These are phyloP conservation scores for Lentinula sp. DNA, from an alignment of 768 basidiomycete species.

Conservation along the genomic window DNA sequence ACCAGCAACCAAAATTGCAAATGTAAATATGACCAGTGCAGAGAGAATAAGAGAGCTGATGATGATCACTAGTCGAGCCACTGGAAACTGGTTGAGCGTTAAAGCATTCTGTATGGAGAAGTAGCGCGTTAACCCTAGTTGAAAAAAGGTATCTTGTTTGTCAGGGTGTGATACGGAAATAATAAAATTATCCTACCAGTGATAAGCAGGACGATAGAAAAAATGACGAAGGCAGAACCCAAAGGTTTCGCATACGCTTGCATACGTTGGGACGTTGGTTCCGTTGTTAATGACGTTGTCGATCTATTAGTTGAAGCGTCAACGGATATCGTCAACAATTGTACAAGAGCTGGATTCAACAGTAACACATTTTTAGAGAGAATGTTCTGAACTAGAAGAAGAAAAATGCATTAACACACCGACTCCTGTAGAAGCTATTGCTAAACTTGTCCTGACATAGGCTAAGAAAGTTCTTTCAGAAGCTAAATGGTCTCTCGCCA, in stretches of 20 bases:
- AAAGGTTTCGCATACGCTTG: not conserved
- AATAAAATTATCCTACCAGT: not conserved
- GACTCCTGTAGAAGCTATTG: slow-evolving; percentile 53
- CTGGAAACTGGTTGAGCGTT: slow-evolving; percentile 30
- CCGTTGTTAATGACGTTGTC: not conserved
- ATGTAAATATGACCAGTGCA: not conserved
- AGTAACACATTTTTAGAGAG: not conserved
- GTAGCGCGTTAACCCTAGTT: slow-evolving; percentile 16
- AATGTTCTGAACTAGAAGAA: too few relatives aligned
- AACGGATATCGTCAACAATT: not conserved
- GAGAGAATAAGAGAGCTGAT: not conserved
- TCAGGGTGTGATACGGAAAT: too few relatives aligned
- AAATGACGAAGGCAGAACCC: not conserved
- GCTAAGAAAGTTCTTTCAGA: slow-evolving; percentile 60
- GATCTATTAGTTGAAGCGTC: not conserved
- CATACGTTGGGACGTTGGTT: not conserved
- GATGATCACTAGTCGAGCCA: not conserved
- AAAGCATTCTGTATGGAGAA: slow-evolving; percentile 27
- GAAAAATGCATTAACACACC: slow-evolving; percentile 31
- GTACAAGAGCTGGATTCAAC: not conserved
- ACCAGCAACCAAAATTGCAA: slow-evolving; percentile 23
- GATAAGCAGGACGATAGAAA: not conserved
- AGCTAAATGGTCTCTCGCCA: slow-evolving; percentile 60
- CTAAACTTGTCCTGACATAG: slow-evolving; percentile 59
- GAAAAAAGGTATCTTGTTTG: too few relatives aligned